Evolutionary conservation across 2,329 filamentous ascomycete genomes (phyloP), one percentile per base, ranked within the genome.

Genomic region (Penicillium vulpinum): DNA sequence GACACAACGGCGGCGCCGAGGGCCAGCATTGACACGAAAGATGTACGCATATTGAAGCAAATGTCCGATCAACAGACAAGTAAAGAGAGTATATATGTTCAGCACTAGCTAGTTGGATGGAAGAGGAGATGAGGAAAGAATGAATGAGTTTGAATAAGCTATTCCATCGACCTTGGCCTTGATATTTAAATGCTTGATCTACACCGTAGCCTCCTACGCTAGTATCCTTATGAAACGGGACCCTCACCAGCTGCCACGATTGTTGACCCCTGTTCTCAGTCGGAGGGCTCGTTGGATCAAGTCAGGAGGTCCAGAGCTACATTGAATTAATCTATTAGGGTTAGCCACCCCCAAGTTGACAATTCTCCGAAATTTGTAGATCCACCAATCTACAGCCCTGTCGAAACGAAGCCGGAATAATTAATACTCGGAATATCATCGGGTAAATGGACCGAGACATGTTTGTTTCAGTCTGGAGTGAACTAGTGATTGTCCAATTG

Each of bases 41-140:
- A 59, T 9, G 60, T 38, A 51, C 58, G 65, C 67, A 69, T 68
- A 36, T 56, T 57, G 59, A 61, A 49, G 41, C 18, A 54, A 36
- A 44, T 57, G 46, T 63, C 62, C 51, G 64, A 50, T 67, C 65
- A 66, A 64, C 58, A 64, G 64, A 66, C 50, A 52, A 57, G 22
- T 52, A 58, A 54, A 56, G 38, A 59, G 55, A 56, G 55, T 45
- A 56, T 51, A 53, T 29, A 15, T 36, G 26, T 40, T 46, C 18
- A 7, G 54, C n/a, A 26, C 40, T 56, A 35, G 54, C 54, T 35
- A 40, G 2, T 16, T 28, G 24, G 35, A 15, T 52, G 24, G 4
- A 26, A 35, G 35, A 52, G 9, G 28, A 54, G 43, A 46, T 31
- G 15, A 48, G 7, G 21, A 26, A 28, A 16, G 28, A 49, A 28